phyloP scores from a whole-genome alignment of 2,329 filamentous ascomycete genomes.

The Verticillium isaacii region DNA sequence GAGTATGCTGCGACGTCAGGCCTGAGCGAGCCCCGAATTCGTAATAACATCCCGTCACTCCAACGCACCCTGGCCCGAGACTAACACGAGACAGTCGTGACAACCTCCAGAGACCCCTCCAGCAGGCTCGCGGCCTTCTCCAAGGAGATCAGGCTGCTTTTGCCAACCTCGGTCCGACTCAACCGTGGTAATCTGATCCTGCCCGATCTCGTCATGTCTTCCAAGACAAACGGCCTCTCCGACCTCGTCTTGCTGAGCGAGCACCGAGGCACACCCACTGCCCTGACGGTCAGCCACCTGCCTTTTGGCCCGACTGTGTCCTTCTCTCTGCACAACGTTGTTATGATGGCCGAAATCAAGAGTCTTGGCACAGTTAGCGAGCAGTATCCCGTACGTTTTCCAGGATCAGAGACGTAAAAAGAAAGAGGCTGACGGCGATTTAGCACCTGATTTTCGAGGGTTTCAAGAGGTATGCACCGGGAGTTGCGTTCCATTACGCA shows the following conservation, averaged over 20 bases:
- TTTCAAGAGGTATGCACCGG: constrained; percentile 46
- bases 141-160: constrained; percentile 78
- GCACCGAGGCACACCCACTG: constrained; percentile 54
- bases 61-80: constrained; percentile 21
- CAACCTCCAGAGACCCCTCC: constrained; percentile 84
- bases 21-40: constrained; percentile 65
- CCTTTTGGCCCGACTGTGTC: constrained; percentile 77
- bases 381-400: constrained; percentile 59
- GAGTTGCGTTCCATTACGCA: neutral
- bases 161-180: constrained; percentile 77
- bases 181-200: constrained; percentile 90
- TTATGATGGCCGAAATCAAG: constrained; percentile 88
- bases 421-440: neutral
- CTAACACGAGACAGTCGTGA: constrained; percentile 38
- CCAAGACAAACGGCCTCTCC: constrained; percentile 72
- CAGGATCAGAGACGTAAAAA: neutral
- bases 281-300: constrained; percentile 67
- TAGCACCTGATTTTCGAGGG: constrained; percentile 88
- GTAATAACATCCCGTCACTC: neutral
- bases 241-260: constrained; percentile 89
- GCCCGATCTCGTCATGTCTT: constrained; percentile 77
- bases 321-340: constrained; percentile 88
- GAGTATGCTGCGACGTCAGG: constrained; percentile 92
- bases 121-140: constrained; percentile 82
- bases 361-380: constrained; percentile 88